Evolutionary conservation across 2,329 filamentous ascomycete species (phyloP).

Genomic region (Colletotrichum caudatum): DNA sequence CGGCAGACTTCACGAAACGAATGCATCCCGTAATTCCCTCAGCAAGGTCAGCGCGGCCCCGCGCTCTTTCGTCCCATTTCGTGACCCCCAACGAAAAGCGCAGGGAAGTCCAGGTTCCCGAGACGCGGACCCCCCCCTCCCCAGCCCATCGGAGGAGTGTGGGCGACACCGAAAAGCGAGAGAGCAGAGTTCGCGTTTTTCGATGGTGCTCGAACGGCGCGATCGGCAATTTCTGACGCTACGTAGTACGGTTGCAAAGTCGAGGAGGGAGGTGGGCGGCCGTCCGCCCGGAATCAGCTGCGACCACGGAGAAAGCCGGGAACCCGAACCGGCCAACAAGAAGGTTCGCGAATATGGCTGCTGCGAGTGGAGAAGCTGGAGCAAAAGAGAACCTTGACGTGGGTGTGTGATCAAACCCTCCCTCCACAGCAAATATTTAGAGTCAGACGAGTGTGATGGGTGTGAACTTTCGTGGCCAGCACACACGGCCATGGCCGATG

Average conservation of each 20-base stretch:
- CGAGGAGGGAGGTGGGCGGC: background rate
- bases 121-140: background rate
- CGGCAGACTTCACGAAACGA: background rate
- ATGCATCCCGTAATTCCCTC: constrained; percentile 31
- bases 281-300: background rate
- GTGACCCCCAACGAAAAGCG: background rate
- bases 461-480: background rate
- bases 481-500: background rate
- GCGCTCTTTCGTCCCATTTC: constrained; percentile 28
- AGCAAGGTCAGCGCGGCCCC: constrained; percentile 20
- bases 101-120: constrained; percentile 27
- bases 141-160: background rate
- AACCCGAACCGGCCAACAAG: background rate
- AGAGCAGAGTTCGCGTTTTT: constrained; percentile 28
- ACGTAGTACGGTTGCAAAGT: no score
- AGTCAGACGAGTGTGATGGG: background rate
- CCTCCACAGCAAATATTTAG: background rate
- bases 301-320: background rate
- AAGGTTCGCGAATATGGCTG: background rate
- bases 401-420: background rate
- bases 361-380: background rate
- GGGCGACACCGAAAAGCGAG: background rate
- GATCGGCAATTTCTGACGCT: background rate
- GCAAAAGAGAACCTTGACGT: background rate
- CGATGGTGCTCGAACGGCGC: background rate